Evolutionary conservation across 2,329 filamentous ascomycete genomes (phyloP).

Genomic region (Colletotrichum shisoi): DNA sequence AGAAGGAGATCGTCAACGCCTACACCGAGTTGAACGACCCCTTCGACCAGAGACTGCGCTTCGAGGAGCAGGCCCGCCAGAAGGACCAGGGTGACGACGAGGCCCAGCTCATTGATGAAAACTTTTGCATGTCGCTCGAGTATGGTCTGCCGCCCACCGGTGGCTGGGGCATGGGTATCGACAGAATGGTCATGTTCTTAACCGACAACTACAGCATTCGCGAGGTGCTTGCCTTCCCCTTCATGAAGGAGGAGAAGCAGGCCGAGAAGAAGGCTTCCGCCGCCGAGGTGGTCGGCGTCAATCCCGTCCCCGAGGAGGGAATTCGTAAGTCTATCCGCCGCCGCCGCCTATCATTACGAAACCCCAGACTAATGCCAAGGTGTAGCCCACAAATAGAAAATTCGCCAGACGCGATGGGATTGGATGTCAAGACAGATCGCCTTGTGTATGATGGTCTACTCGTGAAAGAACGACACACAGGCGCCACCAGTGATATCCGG

Average conservation of each 20-base stretch:
- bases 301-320: conserved; percentile 67
- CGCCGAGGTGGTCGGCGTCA: conserved; percentile 69
- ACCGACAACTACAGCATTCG: conserved; percentile 92
- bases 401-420: conserved; percentile 1
- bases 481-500: conserved; percentile 29
- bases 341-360: neutral
- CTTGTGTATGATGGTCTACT: conserved; percentile 22
- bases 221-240: conserved; percentile 94
- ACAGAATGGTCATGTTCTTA: conserved; percentile 93
- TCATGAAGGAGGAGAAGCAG: conserved; percentile 87
- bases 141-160: conserved; percentile 83
- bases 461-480: conserved; percentile 10
- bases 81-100: conserved; percentile 98
- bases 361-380: neutral
- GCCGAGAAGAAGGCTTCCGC: conserved; percentile 61
- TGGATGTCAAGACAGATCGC: conserved; percentile 31
- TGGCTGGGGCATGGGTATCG: conserved; percentile 96
- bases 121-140: conserved; percentile 88
- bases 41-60: conserved; percentile 89
- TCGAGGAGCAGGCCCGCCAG: conserved; percentile 80
- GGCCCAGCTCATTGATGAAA: conserved; percentile 94
- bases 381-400: conserved; percentile 40
- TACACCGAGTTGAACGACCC: conserved; percentile 97
- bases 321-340: conserved; percentile 47
- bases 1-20: conserved; percentile 95